These are phyloP conservation scores for Glomus cerebriforme DNA, from an alignment of 192 early-diverging fungal genomes.

Conservation along the genomic window DNA sequence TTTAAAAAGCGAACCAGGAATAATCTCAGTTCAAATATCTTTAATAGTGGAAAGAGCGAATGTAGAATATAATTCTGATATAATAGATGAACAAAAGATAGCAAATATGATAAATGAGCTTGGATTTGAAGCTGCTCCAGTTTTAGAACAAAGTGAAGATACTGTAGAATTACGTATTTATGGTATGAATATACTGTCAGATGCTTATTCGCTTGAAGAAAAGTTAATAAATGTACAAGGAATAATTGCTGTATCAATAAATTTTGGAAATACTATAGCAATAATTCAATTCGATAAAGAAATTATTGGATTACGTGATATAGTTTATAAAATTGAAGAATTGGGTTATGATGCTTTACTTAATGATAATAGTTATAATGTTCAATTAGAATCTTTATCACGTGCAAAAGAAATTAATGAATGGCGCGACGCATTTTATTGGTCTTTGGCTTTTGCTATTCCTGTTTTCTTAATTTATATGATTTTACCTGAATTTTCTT, in stretches of 20 bases:
- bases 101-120: constrained; percentile 67
- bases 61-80: constrained; percentile 60
- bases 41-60: constrained; percentile 81
- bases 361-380: constrained; percentile 59
- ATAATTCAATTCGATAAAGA: constrained; percentile 70
- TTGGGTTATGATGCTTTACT: constrained; percentile 81
- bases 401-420: constrained; percentile 81
- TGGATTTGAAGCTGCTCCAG: constrained; percentile 69
- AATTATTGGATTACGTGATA: constrained; percentile 68
- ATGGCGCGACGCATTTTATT: constrained; percentile 72
- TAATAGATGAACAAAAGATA: constrained; percentile 51
- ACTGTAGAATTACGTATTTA: constrained; percentile 75
- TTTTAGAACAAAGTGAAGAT: constrained; percentile 53
- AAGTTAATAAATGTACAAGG: constrained; percentile 56
- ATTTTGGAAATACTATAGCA: constrained; percentile 74
- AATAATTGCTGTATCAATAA: constrained; percentile 68
- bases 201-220: constrained; percentile 80
- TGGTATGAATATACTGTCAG: constrained; percentile 89
- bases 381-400: constrained; percentile 85
- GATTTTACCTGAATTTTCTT: constrained; percentile 62
- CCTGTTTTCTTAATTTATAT: constrained; percentile 82
- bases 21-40: constrained; percentile 77
- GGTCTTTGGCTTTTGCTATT: constrained; percentile 71
- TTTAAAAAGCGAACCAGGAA: constrained; percentile 57
- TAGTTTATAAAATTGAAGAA: constrained; percentile 79